phyloP scores from a whole-genome alignment of 306 rosid species.

The Senna siamea region DNA sequence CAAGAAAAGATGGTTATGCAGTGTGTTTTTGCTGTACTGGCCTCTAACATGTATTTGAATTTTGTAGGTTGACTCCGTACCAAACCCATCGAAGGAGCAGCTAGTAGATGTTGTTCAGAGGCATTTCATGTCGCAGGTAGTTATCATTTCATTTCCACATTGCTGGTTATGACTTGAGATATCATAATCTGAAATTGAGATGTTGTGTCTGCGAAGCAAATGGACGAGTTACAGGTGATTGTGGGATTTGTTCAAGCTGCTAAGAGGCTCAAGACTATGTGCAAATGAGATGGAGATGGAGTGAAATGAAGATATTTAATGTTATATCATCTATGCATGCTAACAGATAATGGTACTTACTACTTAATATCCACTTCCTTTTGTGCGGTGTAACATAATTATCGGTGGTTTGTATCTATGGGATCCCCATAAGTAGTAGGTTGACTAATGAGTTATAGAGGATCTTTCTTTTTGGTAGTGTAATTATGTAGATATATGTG shows the following conservation, averaged over 20 bases:
- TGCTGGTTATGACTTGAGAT: background rate
- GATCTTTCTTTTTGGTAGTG: slow-evolving; percentile 62
- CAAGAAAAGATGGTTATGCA: slow-evolving; percentile 6
- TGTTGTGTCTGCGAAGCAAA: slow-evolving; percentile 63
- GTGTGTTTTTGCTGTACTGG: slow-evolving; percentile 22
- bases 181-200: slow-evolving; percentile 7
- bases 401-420: slow-evolving; percentile 50
- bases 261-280: slow-evolving; percentile 79
- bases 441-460: slow-evolving; percentile 53
- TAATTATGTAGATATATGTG: slow-evolving; percentile 70
- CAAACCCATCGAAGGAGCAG: slow-evolving; percentile 96
- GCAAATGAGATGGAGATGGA: slow-evolving; percentile 79
- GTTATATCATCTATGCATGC: slow-evolving; percentile 61
- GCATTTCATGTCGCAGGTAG: slow-evolving; percentile 99
- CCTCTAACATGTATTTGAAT: slow-evolving; percentile 8
- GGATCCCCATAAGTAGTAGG: slow-evolving; percentile 53
- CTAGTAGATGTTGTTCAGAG: slow-evolving; percentile 91
- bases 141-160: slow-evolving; percentile 12
- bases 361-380: slow-evolving; percentile 54
- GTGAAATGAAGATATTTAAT: slow-evolving; percentile 26
- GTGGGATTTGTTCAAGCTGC: slow-evolving; percentile 95
- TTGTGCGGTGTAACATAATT: slow-evolving; percentile 61
- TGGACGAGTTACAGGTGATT: slow-evolving; percentile 98
- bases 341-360: slow-evolving; percentile 57
- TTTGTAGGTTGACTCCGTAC: slow-evolving; percentile 78